A percentile compares a stretch with the other conserved stretches of the same genome.
Conservation (phyloP, 345 rosid species). For the Brassica rapa region DNA sequence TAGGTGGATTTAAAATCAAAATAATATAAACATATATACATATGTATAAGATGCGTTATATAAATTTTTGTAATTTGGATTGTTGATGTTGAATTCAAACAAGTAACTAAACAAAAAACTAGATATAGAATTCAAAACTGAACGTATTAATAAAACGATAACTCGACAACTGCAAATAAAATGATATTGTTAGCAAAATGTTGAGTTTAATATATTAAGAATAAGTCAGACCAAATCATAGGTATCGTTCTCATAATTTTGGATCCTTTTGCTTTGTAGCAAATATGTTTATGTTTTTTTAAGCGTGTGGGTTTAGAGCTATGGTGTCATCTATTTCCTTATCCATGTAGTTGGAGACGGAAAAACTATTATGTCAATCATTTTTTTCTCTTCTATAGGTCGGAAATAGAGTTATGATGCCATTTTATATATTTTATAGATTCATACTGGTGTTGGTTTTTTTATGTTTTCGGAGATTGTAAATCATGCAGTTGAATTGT, state of each 20-base stretch:
- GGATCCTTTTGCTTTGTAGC: not conserved
- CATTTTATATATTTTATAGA: not conserved
- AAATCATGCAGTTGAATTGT: not conserved
- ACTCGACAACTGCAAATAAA: not conserved
- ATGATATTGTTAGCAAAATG: not conserved
- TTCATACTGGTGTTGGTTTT: not conserved
- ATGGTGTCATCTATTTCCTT: too few relatives aligned
- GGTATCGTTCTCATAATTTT: not conserved
- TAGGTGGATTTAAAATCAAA: not conserved
- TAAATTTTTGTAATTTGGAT: not conserved
- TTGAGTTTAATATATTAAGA: not conserved
- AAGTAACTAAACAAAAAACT: not conserved
- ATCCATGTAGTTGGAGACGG: not conserved
- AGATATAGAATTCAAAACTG: not conserved
- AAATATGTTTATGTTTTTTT: not conserved
- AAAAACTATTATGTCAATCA: not conserved
- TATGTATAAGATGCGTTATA: not conserved
- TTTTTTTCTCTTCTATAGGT: not conserved
- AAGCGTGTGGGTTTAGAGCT: too few relatives aligned
- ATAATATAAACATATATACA: not conserved
- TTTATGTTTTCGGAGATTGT: not conserved
- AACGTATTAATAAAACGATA: not conserved
- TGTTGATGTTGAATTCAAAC: not conserved
- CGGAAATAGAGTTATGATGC: not conserved
- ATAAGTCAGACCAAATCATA: not conserved